phyloP scores from a whole-genome alignment of 2,329 filamentous ascomycete species.

The Lachnellula hyalina region DNA sequence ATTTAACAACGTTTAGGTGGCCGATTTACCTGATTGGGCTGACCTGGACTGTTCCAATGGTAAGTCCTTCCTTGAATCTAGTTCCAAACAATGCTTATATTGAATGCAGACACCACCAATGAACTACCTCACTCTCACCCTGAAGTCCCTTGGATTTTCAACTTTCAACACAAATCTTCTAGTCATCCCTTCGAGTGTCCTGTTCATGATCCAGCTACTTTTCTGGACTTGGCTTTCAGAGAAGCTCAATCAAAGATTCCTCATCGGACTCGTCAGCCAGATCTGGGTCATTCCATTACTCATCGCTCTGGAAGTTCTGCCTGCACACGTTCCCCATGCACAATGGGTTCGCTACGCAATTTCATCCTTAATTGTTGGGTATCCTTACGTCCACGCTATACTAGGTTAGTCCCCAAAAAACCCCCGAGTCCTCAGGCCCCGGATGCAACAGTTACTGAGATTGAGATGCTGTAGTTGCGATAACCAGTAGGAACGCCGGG shows the following conservation, averaged over 20 bases:
- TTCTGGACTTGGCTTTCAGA: slow-evolving; percentile 42
- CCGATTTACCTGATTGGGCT: slow-evolving; percentile 40
- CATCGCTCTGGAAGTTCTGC: slow-evolving; percentile 26
- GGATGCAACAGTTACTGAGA: background rate
- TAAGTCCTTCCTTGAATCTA: background rate
- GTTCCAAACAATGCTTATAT: background rate
- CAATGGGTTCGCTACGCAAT: slow-evolving; percentile 28
- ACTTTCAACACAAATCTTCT: slow-evolving; percentile 40
- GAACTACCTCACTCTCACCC: slow-evolving; percentile 48
- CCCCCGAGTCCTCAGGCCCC: no score
- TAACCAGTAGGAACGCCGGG: slow-evolving; percentile 10
- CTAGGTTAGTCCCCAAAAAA: slow-evolving; percentile 32
- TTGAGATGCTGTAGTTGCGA: slow-evolving; percentile 36
- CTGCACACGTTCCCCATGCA: slow-evolving; percentile 10
- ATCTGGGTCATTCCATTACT: slow-evolving; percentile 36
- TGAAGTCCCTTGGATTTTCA: slow-evolving; percentile 27
- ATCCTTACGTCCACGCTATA: slow-evolving; percentile 22
- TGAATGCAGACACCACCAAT: slow-evolving; percentile 36
- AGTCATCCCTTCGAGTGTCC: slow-evolving; percentile 38
- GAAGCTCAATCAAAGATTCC: slow-evolving; percentile 33
- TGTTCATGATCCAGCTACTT: slow-evolving; percentile 38
- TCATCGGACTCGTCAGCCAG: slow-evolving; percentile 32
- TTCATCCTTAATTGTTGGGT: slow-evolving; percentile 23
- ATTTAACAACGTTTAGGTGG: slow-evolving; percentile 34
- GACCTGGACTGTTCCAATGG: slow-evolving; percentile 39